Percentiles rank a stretch among this genome's conserved stretches.
Evolutionary conservation across 306 rosid species (phyloP).

Genomic region (Arachis stenosperma): DNA sequence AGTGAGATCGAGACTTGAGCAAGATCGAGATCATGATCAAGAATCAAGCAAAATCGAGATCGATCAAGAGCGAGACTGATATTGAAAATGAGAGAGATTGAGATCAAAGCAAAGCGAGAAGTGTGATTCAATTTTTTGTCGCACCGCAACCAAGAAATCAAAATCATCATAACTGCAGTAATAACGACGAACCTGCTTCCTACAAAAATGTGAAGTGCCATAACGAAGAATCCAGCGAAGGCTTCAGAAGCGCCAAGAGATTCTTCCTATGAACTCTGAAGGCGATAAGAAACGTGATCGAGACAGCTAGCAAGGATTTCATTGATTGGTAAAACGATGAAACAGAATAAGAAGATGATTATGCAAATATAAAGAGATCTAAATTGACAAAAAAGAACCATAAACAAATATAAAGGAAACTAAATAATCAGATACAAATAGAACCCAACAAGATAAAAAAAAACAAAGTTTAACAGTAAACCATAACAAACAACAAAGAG

Average conservation of each 20-base stretch:
- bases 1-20: too few species aligned
- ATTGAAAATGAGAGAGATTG: too few species aligned
- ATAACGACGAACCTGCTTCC: constrained; percentile 57
- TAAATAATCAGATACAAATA: too few species aligned
- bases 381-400: too few species aligned
- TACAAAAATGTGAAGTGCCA: constrained; percentile 65
- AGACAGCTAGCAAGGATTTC: constrained; percentile 54
- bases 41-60: too few species aligned
- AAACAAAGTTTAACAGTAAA: too few species aligned
- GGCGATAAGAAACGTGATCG: constrained; percentile 55
- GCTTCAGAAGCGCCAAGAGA: constrained; percentile 86
- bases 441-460: too few species aligned
- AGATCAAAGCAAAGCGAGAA: too few species aligned
- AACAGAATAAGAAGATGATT: background rate
- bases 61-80: too few species aligned
- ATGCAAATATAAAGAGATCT: background rate
- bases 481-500: too few species aligned
- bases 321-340: constrained; percentile 8
- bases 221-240: constrained; percentile 67
- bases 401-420: too few species aligned
- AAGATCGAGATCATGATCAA: too few species aligned
- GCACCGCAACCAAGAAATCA: background rate
- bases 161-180: background rate
- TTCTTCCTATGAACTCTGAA: constrained; percentile 54
- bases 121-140: background rate